These are phyloP conservation scores for Ehretia macrophylla DNA, from an alignment of 257 asterid species.

Conservation along the genomic window DNA sequence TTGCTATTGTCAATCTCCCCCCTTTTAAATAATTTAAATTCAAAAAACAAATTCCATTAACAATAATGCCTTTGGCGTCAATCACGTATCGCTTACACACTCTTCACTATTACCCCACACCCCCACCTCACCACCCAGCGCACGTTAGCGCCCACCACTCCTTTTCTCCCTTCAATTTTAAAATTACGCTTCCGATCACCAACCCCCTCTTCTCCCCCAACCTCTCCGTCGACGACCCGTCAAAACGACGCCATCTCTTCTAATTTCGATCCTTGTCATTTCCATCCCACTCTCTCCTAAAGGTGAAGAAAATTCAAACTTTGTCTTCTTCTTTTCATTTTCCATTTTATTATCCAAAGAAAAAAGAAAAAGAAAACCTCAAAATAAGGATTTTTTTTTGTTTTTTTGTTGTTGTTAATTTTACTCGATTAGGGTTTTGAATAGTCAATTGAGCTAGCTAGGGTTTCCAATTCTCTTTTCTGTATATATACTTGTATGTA, in stretches of 20 bases:
- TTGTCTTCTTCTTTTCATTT: background rate
- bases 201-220: background rate
- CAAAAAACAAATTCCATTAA: too few species aligned
- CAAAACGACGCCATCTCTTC: conserved; percentile 7
- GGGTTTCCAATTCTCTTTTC: conserved; percentile 10
- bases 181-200: conserved; percentile 15
- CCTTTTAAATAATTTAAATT: too few species aligned
- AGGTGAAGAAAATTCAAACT: background rate
- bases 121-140: conserved; percentile 8
- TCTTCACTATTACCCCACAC: too few species aligned
- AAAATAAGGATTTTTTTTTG: conserved; percentile 7
- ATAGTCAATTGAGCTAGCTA: conserved; percentile 18
- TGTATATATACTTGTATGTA: conserved; percentile 1
- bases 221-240: conserved; percentile 12
- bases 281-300: conserved; percentile 12
- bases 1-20: too few species aligned
- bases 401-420: conserved; percentile 3
- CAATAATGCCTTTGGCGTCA: too few species aligned
- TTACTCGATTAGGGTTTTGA: conserved; percentile 15
- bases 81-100: too few species aligned
- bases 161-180: conserved; percentile 1
- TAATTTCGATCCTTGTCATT: background rate
- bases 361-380: too few species aligned
- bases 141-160: conserved; percentile 8
- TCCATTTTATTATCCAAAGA: too few species aligned